phyloP scores from a whole-genome alignment of 495 filamentous ascomycete species.

The Lentithecium fluviatile region DNA sequence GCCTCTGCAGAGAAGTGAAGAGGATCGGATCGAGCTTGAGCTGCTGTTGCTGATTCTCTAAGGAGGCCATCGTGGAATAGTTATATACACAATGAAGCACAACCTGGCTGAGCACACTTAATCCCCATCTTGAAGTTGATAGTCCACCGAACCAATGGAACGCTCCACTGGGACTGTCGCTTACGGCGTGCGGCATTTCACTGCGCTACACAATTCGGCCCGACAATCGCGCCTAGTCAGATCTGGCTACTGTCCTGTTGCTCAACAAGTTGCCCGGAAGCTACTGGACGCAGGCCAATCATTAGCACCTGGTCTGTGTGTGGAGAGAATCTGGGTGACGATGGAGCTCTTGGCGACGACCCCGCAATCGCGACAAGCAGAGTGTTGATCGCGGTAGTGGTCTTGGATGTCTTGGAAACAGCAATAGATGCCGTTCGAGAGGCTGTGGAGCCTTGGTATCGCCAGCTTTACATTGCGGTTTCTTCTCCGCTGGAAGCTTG shows the following conservation, averaged over 20 bases:
- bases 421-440: too few species aligned
- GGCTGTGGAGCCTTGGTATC: too few species aligned
- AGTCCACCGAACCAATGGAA: not conserved
- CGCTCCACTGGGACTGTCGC: not conserved
- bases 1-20: too few species aligned
- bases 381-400: not conserved
- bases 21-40: not conserved
- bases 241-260: not conserved
- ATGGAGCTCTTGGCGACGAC: not conserved
- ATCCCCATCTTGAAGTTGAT: not conserved
- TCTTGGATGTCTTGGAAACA: too few species aligned
- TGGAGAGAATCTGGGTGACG: conserved; percentile 17
- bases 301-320: not conserved
- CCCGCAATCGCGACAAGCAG: not conserved
- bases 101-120: not conserved
- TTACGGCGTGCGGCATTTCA: not conserved
- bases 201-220: not conserved
- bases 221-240: not conserved
- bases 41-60: not conserved
- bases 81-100: not conserved
- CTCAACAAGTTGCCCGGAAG: conserved; percentile 7
- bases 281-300: not conserved
- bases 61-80: not conserved
- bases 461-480: too few species aligned
- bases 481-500: too few species aligned